Evolutionary conservation across 2,329 filamentous ascomycete species (phyloP).

Genomic region (Apiospora arundinis): DNA sequence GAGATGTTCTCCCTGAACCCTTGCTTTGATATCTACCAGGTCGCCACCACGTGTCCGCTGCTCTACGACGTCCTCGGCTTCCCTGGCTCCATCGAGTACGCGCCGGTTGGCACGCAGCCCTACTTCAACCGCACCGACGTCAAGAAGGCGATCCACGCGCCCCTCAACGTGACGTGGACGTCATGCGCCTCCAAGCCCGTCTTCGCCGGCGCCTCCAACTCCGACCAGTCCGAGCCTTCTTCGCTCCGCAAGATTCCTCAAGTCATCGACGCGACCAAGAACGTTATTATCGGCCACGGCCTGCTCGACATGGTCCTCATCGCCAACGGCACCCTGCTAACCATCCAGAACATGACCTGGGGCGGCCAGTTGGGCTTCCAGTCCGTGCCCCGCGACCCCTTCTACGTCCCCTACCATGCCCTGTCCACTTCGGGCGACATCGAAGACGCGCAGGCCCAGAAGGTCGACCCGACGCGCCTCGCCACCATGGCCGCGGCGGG

Average conservation of each 20-base stretch:
- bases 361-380: slow-evolving; percentile 75
- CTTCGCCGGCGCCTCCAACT: slow-evolving; percentile 41
- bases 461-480: slow-evolving; percentile 13
- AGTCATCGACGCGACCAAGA: slow-evolving; percentile 75
- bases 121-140: slow-evolving; percentile 78
- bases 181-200: slow-evolving; percentile 37
- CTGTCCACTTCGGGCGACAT: slow-evolving; percentile 41
- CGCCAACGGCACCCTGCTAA: slow-evolving; percentile 72
- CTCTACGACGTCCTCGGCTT: slow-evolving; percentile 64
- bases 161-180: slow-evolving; percentile 43
- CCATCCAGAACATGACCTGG: slow-evolving; percentile 85
- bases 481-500: slow-evolving; percentile 65
- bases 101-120: slow-evolving; percentile 64
- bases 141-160: slow-evolving; percentile 71
- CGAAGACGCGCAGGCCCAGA: slow-evolving; percentile 24
- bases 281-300: slow-evolving; percentile 77
- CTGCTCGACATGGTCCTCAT: slow-evolving; percentile 72
- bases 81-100: slow-evolving; percentile 68
- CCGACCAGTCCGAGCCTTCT: slow-evolving; percentile 61
- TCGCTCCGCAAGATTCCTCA: slow-evolving; percentile 66
- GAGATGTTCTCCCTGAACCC: slow-evolving; percentile 63
- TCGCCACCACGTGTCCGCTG: slow-evolving; percentile 70
- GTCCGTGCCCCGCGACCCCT: slow-evolving; percentile 61
- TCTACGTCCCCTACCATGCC: slow-evolving; percentile 73
- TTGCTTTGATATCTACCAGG: slow-evolving; percentile 74